Base-by-base conservation (phyloP, 495 filamentous ascomycete genomes). In the Friedmanniomyces simplex region DNA sequence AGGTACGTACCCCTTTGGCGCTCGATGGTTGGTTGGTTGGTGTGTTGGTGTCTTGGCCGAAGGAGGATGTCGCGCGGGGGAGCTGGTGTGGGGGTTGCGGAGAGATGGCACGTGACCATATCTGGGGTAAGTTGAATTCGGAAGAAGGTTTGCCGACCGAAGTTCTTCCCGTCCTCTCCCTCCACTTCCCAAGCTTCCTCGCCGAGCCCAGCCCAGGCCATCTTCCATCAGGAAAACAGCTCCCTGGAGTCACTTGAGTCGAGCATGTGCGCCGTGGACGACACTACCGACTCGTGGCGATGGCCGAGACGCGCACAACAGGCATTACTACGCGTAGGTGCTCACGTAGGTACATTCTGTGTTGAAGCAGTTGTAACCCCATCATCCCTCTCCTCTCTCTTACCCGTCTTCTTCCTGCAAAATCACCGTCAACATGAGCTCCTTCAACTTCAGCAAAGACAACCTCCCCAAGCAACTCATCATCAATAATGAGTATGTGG, bases 401-500 rank as follows among this genome's bases (percentile, higher is more conserved):
- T 43, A 16, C 46, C 58, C 14, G 22, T 62, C 58, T 6, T 57
- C 58, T 16, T 58, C 62, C n/a, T 67, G 59, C 1, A n/a, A n/a
- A n/a, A 62, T 52, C 25, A 65, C 13, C 16, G 62, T 60, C 6
- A 61, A 37, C 13, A 54, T 47, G 42, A 58, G 59, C 18, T 18
- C 36, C 41, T 62, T 62, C 54, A 22, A 53, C 7, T 62, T 62
- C 59, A 57, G 39, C 26, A 62, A 50, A 37, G 36, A 52, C 54
- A 57, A 58, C 6, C 59, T 58, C 34, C 59, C 59, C 42, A 62
- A 62, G 43, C 65, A 74, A 53, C 66, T 73, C 28, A 71, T 74
- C 66, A 76, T 76, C 62, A 70, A 76, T 61, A 74, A 74, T 51
- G 70, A 76, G 61, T 75, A 69, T 59, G 70, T 74, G 57, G 64